Evolutionary conservation across 1,284 basidiomycete species (phyloP), one percentile per base, ranked within the genome.

Genomic region (Leccinum fuscescens): DNA sequence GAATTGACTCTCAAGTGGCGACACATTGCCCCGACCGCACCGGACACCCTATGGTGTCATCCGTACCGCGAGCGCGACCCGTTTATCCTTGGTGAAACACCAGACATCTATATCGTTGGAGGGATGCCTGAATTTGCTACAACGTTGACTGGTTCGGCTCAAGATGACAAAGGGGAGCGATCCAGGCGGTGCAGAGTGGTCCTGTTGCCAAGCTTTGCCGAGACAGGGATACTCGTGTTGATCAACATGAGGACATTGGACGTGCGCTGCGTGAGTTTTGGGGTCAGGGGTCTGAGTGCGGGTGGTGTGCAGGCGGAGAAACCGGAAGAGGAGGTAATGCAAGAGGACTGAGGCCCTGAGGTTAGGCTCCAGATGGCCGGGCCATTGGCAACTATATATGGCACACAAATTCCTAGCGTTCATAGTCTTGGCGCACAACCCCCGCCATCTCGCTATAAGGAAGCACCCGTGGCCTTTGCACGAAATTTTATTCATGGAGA

Each of bases 1-100:
- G 82, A 86, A 64, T 82, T 89, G 54, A 96, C 94, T 14, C 80
- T 99, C 11, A 86, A 84, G 69, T 99, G 96, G 97, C 82, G 94
- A 63, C 97, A 99, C 76, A 85, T 98, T 67, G 96, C 97, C 9
- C 97, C 97, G 0, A 99, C 96, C 1, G 95, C 96, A 12, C 97
- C 97, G 12, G 97, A 99, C 75, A 99, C 97, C 1, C 82, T 99
- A 1, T 98, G 95, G 94, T 98, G 96, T 71, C 96, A 98, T 73
- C 97, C 97, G 8, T 98, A 92, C 78, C 88, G 92, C 56, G 82
- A 86, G 42, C 78, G 79, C 8, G 97, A 99, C 73, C 97, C 97
- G 0, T 99, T 99, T 76, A 82, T 98, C 59, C 80, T 99, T 44
- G 74, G 80, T 27, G 82, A 89, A 69, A 89, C 92, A 7, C 97